A percentile compares a stretch with the other conserved stretches of the same genome.
These are phyloP conservation scores for Colletotrichum higginsianum DNA, from an alignment of 2,329 filamentous ascomycete genomes.

Conservation along the genomic window DNA sequence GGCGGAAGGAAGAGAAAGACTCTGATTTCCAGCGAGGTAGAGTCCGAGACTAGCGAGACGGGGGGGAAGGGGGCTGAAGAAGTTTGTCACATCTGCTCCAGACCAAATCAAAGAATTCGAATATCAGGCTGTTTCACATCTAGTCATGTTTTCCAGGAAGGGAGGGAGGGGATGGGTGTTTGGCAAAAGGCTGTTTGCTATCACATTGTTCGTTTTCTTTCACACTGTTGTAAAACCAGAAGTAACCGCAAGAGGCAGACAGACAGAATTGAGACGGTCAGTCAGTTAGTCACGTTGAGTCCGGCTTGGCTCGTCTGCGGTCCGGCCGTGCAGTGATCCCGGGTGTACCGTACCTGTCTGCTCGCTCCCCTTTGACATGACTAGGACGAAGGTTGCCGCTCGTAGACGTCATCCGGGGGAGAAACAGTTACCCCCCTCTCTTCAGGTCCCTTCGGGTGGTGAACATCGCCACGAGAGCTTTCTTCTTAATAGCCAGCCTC, in stretches of 20 bases:
- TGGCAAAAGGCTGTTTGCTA: not conserved
- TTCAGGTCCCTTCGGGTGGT: no score
- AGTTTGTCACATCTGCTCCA: slow-evolving; percentile 19
- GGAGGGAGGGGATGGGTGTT: not conserved
- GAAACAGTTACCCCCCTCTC: no score
- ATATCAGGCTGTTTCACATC: not conserved
- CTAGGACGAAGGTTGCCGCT: not conserved
- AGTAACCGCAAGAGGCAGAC: not conserved
- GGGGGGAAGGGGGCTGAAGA: not conserved
- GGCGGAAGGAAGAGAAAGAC: not conserved
- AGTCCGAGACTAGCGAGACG: not conserved
- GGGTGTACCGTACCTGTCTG: not conserved
- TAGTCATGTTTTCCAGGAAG: not conserved
- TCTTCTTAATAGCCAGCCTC: no score
- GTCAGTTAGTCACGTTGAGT: not conserved
- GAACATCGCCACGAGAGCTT: no score
- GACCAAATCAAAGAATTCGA: not conserved
- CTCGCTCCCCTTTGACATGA: not conserved
- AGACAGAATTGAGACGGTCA: not conserved
- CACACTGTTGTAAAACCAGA: not conserved
- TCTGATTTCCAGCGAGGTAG: slow-evolving; percentile 15
- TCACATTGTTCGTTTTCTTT: not conserved
- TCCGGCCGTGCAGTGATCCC: not conserved
- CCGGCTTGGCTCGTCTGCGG: no score
- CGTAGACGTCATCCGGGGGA: no score